Percentiles rank a stretch among this genome's conserved stretches.
Conservation (phyloP, 1,284 basidiomycete genomes). For the Sutorius eximius region DNA sequence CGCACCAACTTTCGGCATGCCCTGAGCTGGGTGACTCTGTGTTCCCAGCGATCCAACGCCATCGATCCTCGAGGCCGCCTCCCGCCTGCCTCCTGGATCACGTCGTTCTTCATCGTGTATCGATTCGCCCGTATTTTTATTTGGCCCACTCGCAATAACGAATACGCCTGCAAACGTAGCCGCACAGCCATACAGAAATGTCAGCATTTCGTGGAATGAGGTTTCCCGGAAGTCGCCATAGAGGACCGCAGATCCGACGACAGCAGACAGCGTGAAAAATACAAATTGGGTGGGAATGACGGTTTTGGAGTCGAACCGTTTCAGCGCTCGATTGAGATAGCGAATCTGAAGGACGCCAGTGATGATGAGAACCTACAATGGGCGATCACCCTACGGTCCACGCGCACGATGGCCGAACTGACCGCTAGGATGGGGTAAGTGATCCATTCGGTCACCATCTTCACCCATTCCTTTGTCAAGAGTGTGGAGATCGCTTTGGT, state of each 20-base stretch:
- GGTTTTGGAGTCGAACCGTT: constrained; percentile 81
- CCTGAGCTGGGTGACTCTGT: constrained; percentile 44
- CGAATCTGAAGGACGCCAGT: constrained; percentile 91
- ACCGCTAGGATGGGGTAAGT: constrained; percentile 76
- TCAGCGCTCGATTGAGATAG: constrained; percentile 87
- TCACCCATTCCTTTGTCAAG: constrained; percentile 72
- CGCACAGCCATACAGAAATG: constrained; percentile 82
- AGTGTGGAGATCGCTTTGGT: constrained; percentile 93
- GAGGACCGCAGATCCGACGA: constrained; percentile 89
- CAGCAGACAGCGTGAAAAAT: constrained; percentile 83
- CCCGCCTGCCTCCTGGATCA: constrained; percentile 33
- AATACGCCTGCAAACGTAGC: constrained; percentile 88
- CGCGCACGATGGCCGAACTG: constrained; percentile 15
- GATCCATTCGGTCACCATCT: constrained; percentile 75
- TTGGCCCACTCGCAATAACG: constrained; percentile 64
- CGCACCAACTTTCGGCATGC: constrained; percentile 43
- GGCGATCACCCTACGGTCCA: constrained; percentile 23
- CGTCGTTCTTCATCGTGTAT: constrained; percentile 26
- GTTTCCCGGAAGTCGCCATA: constrained; percentile 90
- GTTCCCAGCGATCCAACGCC: constrained; percentile 36
- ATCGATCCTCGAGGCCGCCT: constrained; percentile 35
- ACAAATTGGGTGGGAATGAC: constrained; percentile 97
- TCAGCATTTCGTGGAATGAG: constrained; percentile 78
- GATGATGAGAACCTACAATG: constrained; percentile 61
- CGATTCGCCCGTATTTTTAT: constrained; percentile 23